Conservation (phyloP, 176 grass and related monocot genomes). For the Bolboschoenus planiculmis region DNA sequence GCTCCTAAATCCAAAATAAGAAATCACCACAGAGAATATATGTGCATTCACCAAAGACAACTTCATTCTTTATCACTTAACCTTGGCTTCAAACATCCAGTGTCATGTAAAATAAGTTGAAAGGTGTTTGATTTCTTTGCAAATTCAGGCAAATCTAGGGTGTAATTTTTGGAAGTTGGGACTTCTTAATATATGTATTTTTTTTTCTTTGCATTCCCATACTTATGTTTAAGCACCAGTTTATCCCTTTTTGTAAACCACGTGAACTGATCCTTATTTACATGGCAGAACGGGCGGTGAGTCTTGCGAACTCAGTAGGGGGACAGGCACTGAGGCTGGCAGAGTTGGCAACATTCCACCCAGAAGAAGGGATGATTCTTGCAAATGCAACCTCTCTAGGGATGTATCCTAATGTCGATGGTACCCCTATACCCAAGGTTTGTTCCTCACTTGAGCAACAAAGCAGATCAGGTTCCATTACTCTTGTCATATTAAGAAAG, state of each 20-base stretch:
- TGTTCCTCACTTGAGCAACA: background rate
- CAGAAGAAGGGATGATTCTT: slow-evolving; percentile 85
- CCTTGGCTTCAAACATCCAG: background rate
- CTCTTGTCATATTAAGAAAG: background rate
- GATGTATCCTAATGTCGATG: slow-evolving; percentile 86
- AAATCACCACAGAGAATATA: background rate
- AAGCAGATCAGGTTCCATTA: background rate
- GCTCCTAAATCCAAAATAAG: background rate
- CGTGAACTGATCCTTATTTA: background rate
- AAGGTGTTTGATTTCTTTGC: background rate
- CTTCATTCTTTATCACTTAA: background rate
- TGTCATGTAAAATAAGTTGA: background rate
- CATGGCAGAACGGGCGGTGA: slow-evolving; percentile 67
- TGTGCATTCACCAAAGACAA: no score
- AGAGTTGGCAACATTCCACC: slow-evolving; percentile 76
- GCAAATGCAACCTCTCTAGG: slow-evolving; percentile 95
- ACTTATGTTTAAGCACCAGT: background rate
- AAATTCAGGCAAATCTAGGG: background rate
- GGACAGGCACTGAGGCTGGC: slow-evolving; percentile 59
- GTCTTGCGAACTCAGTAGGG: slow-evolving; percentile 64
- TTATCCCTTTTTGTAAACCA: background rate
- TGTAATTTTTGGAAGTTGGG: background rate
- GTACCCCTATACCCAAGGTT: slow-evolving; percentile 88
- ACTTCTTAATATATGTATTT: background rate
- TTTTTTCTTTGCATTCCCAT: background rate